phyloP scores from a whole-genome alignment of 2,329 filamentous ascomycete species.

The Hypoxylon sp. region DNA sequence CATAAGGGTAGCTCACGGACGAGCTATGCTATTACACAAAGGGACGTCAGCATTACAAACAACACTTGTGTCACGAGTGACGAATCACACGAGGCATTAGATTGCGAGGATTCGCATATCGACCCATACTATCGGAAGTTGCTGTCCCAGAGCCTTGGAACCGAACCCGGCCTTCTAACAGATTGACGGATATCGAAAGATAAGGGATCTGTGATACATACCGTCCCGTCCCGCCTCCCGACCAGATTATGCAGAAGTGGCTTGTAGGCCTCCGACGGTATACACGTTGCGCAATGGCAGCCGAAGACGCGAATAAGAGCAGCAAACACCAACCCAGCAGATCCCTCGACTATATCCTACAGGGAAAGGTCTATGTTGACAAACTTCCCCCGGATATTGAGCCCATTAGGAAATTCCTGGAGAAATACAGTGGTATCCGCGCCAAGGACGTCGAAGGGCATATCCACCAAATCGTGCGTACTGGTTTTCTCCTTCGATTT shows the following conservation, averaged over 20 bases:
- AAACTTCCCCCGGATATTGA: slow-evolving; percentile 49
- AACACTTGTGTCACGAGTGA: neutral
- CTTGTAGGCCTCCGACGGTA: slow-evolving; percentile 33
- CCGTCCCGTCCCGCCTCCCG: neutral
- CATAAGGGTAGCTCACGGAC: neutral
- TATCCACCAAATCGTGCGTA: slow-evolving; percentile 48
- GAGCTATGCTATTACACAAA: slow-evolving; percentile 5
- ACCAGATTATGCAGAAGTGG: slow-evolving; percentile 31
- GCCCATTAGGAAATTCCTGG: slow-evolving; percentile 44
- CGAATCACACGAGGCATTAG: neutral
- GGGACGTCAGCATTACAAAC: neutral
- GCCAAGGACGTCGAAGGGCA: slow-evolving; percentile 48
- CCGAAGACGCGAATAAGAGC: slow-evolving; percentile 13
- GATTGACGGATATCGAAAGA: neutral
- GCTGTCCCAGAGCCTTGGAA: neutral
- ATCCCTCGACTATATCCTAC: slow-evolving; percentile 34
- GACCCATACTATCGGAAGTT: neutral
- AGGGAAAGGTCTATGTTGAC: slow-evolving; percentile 45
- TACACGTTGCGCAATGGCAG: slow-evolving; percentile 26
- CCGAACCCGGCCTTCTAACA: neutral
- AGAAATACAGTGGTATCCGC: slow-evolving; percentile 49
- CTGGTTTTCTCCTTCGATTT: neutral
- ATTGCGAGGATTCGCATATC: slow-evolving; percentile 3
- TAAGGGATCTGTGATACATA: slow-evolving; percentile 1
- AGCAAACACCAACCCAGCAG: slow-evolving; percentile 17